Percentiles rank a stretch among this genome's conserved stretches.
Conservation (phyloP, 108 stramenopile species). For the Skeletonema potamos region DNA sequence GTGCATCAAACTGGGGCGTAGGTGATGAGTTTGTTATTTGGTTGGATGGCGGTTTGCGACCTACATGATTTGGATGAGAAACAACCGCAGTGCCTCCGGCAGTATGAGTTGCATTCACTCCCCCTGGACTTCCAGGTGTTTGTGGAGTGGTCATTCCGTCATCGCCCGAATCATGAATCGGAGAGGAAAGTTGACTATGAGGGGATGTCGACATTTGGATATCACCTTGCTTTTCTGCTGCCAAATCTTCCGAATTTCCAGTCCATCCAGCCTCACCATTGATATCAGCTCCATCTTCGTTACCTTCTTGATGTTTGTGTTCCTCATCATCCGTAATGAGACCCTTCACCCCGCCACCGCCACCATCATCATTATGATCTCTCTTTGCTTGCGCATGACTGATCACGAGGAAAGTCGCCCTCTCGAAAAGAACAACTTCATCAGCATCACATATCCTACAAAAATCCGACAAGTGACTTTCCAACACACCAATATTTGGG, state of each 20-base stretch:
- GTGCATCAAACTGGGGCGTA: slow-evolving; percentile 92
- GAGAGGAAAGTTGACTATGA: slow-evolving; percentile 14
- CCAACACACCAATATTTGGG: slow-evolving; percentile 94
- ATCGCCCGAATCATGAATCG: slow-evolving; percentile 8
- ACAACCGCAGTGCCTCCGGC: background rate
- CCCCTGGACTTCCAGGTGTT: background rate
- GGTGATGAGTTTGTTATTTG: slow-evolving; percentile 20
- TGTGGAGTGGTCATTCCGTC: background rate
- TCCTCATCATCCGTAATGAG: slow-evolving; percentile 8
- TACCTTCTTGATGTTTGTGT: slow-evolving; percentile 4
- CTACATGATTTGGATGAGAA: slow-evolving; percentile 7
- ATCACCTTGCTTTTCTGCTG: slow-evolving; percentile 2
- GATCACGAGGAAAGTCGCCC: slow-evolving; percentile 97
- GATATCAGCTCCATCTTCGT: background rate
- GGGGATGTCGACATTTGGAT: slow-evolving; percentile 35
- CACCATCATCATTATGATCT: slow-evolving; percentile 13
- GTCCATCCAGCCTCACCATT: background rate
- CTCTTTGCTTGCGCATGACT: slow-evolving; percentile 70
- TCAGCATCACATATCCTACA: slow-evolving; percentile 95
- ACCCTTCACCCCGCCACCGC: slow-evolving; percentile 2
- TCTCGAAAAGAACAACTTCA: slow-evolving; percentile 98
- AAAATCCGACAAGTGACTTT: slow-evolving; percentile 91
- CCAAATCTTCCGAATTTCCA: background rate
- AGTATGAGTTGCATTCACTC: slow-evolving; percentile 3
- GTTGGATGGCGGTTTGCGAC: background rate